Base-by-base conservation (phyloP, 1,139 yeast species). In the Taphrina communis region DNA sequence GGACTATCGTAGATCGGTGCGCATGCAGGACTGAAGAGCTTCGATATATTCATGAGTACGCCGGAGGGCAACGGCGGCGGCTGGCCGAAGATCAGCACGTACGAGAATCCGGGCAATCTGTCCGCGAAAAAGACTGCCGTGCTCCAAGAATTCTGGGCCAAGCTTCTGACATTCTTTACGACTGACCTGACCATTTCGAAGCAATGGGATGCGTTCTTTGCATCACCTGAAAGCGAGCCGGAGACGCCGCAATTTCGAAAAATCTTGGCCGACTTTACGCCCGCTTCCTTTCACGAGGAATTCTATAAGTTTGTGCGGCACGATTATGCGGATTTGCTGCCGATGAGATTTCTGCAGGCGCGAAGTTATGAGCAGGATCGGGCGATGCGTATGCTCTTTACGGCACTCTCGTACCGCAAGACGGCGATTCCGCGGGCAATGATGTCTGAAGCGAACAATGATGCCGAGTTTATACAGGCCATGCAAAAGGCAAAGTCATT, bases 301-400 rank as follows among this genome's bases (percentile, higher is more conserved):
- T 63, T 63, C 25, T 63, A 63, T 41, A 42, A 21, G 11, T 38
- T 63, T 8, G 12, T 63, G 55, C 60, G 67, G n/a, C 55, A 55
- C 44, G 67, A 63, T 51, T 63, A 63, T 55, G 61, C 67, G 14
- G 67, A 63, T 19, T 14, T 63, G 36, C 39, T 63, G n/a, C 67
- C 67, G 21, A 56, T 63, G 52, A 59, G 67, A n/a, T 63, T 63
- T 48, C 56, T 63, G 25, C 44, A 44, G 38, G 67, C 67, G 14
- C 60, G 67, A 35, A 19, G 59, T 38, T 55, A 63, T 21, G 67
- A 53, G 36, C 56, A 42, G n/a, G 67, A 55, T 39, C 42, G 42
- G 9, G 59, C 67, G 8, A 53, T 57, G 31, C 56, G 67, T 7
- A 63, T 63, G 67, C 61, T 63, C n/a, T 48, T 63, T 14, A 44